A percentile compares a stretch with the other conserved stretches of the same genome.
Evolutionary conservation across 108 stramenopile species (phyloP).

Genomic region (Nitzschia sp.): DNA sequence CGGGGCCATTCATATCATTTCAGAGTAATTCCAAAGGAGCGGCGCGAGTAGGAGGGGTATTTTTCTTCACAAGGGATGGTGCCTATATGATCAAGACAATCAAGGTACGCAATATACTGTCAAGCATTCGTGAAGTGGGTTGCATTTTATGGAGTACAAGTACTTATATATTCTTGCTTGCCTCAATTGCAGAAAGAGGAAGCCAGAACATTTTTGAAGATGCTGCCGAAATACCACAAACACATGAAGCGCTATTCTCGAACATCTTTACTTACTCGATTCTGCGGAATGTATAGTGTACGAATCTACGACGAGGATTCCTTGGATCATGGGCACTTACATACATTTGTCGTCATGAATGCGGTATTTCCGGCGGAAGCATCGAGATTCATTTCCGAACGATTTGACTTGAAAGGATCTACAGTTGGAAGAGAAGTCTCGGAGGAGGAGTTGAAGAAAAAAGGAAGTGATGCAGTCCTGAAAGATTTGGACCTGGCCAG

Average conservation of each 20-base stretch:
- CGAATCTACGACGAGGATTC: slow-evolving; percentile 33
- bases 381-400: slow-evolving; percentile 68
- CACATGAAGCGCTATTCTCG: slow-evolving; percentile 70
- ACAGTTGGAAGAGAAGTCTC: slow-evolving; percentile 85
- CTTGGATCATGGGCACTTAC: slow-evolving; percentile 11
- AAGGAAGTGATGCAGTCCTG: slow-evolving; percentile 68
- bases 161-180: no score
- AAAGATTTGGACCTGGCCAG: slow-evolving; percentile 80
- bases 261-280: slow-evolving; percentile 74
- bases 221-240: slow-evolving; percentile 74
- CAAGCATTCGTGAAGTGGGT: no score
- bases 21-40: slow-evolving; percentile 89
- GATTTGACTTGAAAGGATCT: slow-evolving; percentile 88
- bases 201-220: slow-evolving; percentile 63
- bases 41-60: slow-evolving; percentile 69
- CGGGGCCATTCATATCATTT: slow-evolving; percentile 75
- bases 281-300: slow-evolving; percentile 86
- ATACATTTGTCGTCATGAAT: slow-evolving; percentile 83
- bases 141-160: no score
- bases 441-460: slow-evolving; percentile 55
- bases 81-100: slow-evolving; percentile 91
- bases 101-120: slow-evolving; percentile 49
- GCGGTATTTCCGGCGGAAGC: slow-evolving; percentile 80
- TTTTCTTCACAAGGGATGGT: slow-evolving; percentile 88
- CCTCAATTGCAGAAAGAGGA: slow-evolving; percentile 54